Percentiles rank a stretch among this genome's conserved stretches.
phyloP scores from a whole-genome alignment of 23 red algal genomes.

The Gracilariopsis chorda region DNA sequence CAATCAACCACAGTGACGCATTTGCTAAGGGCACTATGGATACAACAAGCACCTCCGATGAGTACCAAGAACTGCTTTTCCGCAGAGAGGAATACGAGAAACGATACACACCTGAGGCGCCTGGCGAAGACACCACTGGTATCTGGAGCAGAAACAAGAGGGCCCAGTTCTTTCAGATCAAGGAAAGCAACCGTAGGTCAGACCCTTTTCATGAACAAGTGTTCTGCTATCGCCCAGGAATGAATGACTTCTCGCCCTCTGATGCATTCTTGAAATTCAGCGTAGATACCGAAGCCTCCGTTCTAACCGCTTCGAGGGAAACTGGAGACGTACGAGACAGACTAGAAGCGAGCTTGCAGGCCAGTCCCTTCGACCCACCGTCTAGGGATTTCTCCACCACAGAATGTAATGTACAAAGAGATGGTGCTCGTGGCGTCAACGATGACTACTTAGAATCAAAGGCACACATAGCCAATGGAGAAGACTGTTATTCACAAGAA shows the following conservation, averaged over 20 bases:
- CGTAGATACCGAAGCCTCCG: not conserved
- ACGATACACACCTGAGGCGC: no score
- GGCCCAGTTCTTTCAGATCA: not conserved
- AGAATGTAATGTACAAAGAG: not conserved
- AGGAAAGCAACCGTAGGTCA: not conserved
- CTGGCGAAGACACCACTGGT: not conserved
- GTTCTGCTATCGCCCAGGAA: not conserved
- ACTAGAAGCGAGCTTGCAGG: not conserved
- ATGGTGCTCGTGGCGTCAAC: not conserved
- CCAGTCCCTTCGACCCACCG: not conserved
- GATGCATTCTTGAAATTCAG: slow-evolving; percentile 6
- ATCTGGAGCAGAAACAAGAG: not conserved
- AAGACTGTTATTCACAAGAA: no score
- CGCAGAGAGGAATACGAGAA: no score
- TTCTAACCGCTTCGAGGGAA: not conserved
- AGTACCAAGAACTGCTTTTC: no score
- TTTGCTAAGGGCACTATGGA: no score
- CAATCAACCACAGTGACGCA: no score
- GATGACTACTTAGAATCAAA: not conserved
- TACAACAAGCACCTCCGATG: no score
- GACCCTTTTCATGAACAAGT: not conserved
- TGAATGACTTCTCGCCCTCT: slow-evolving; percentile 17
- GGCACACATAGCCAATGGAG: no score
- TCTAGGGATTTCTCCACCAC: not conserved
- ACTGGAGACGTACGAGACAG: not conserved